phyloP scores from a whole-genome alignment of 495 filamentous ascomycete species.

The Neurospora sp. region DNA sequence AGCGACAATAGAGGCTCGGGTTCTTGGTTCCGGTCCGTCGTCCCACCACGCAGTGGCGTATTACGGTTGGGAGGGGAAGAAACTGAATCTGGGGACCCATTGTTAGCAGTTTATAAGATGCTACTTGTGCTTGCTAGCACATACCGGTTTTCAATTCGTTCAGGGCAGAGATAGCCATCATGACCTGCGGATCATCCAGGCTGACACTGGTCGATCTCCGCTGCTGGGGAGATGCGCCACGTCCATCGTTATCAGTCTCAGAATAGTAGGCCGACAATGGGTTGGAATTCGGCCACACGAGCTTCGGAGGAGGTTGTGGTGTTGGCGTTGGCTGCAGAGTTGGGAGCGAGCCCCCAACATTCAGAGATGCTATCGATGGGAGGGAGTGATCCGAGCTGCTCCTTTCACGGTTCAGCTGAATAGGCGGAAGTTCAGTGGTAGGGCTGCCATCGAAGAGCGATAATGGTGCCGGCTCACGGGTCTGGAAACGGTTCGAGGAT shows the following conservation, averaged over 20 bases:
- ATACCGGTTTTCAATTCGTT: constrained; percentile 75
- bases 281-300: constrained; percentile 44
- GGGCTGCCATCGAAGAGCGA: constrained; percentile 22
- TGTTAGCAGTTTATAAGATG: constrained; percentile 9
- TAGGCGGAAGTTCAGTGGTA: constrained; percentile 34
- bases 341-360: constrained; percentile 18
- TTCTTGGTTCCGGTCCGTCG: constrained; percentile 14
- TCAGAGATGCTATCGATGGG: constrained; percentile 35
- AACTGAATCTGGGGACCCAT: constrained; percentile 36
- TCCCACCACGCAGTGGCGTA: constrained; percentile 18
- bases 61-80: constrained; percentile 42
- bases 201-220: constrained; percentile 45
- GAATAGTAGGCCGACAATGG: constrained; percentile 44
- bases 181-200: constrained; percentile 74
- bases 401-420: constrained; percentile 21
- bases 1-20: constrained; percentile 71
- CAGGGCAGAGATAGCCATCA: constrained; percentile 75
- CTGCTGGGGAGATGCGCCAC: constrained; percentile 32
- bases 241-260: constrained; percentile 26
- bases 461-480: constrained; percentile 28
- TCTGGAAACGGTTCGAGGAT: constrained; percentile 21
- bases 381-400: constrained; percentile 14
- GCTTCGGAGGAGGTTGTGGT: constrained; percentile 19
- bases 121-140: constrained; percentile 8
- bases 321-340: constrained; percentile 11